Conservation (phyloP, 306 rosid genomes). For the Sophora flavescens region DNA sequence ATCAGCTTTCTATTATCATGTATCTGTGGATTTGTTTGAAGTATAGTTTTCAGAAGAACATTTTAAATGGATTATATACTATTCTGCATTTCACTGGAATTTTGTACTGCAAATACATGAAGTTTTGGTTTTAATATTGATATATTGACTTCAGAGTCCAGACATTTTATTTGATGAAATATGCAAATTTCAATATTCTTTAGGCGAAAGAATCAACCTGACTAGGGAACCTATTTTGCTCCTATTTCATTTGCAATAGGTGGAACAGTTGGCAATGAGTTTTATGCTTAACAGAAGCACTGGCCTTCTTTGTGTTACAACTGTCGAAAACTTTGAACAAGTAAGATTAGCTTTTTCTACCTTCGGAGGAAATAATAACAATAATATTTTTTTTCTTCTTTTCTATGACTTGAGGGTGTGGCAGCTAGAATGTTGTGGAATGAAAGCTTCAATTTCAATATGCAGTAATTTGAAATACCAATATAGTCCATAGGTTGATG, state of each 20-base stretch:
- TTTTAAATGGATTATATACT: too few species aligned
- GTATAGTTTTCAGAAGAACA: too few species aligned
- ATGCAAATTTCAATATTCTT: slow-evolving; percentile 4
- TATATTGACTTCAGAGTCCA: slow-evolving; percentile 25
- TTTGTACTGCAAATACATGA: too few species aligned
- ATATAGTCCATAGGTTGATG: too few species aligned
- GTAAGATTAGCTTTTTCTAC: slow-evolving; percentile 54
- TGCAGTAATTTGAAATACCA: neutral
- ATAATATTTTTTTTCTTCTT: neutral
- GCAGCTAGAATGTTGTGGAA: slow-evolving; percentile 22
- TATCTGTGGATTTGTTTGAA: too few species aligned
- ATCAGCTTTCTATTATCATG: too few species aligned
- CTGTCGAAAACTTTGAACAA: slow-evolving; percentile 78
- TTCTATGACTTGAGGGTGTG: slow-evolving; percentile 27
- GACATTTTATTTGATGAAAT: slow-evolving; percentile 19
- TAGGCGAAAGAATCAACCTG: neutral
- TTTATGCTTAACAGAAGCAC: slow-evolving; percentile 92
- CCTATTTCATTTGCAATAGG: slow-evolving; percentile 57
- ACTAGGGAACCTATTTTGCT: slow-evolving; percentile 28
- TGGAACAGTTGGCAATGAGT: slow-evolving; percentile 63
- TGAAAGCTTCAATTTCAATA: slow-evolving; percentile 28
- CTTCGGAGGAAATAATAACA: slow-evolving; percentile 17
- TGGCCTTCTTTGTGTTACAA: slow-evolving; percentile 85
- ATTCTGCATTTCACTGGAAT: too few species aligned
- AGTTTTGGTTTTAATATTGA: slow-evolving; percentile 28